phyloP scores from a whole-genome alignment of 306 rosid genomes.

The Dalbergia cochinchinensis region DNA sequence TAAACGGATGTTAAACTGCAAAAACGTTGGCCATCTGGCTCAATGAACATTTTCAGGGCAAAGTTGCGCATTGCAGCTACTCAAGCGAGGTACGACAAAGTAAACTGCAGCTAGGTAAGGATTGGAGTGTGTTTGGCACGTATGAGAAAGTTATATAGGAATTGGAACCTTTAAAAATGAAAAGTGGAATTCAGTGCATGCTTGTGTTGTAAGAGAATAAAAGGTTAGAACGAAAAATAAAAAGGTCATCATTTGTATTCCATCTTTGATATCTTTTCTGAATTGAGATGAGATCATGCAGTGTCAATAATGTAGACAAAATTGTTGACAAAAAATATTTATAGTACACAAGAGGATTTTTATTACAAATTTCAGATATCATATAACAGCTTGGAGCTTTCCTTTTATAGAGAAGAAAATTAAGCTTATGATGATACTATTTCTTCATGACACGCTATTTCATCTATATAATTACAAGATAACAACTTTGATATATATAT shows the following conservation, averaged over 20 bases:
- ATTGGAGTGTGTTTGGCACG: constrained; percentile 42
- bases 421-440: too few species aligned
- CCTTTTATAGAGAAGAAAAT: too few species aligned
- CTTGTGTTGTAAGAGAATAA: constrained; percentile 24
- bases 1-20: not conserved
- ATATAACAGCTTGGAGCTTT: too few species aligned
- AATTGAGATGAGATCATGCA: not conserved
- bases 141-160: constrained; percentile 19
- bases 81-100: constrained; percentile 13
- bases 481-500: too few species aligned
- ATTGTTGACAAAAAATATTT: not conserved
- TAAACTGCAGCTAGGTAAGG: not conserved
- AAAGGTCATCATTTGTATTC: constrained; percentile 17
- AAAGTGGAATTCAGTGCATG: constrained; percentile 28
- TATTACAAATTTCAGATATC: too few species aligned
- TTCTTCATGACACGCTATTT: too few species aligned
- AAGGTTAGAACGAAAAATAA: constrained; percentile 17
- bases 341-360: too few species aligned
- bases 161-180: constrained; percentile 12
- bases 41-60: constrained; percentile 24
- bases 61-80: not conserved
- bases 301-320: not conserved
- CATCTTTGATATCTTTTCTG: not conserved
- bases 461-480: too few species aligned
- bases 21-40: constrained; percentile 24